Evolutionary conservation across 1,284 basidiomycete genomes (phyloP), one percentile per base, ranked within the genome.

Genomic region (Boletus nobilissimus): DNA sequence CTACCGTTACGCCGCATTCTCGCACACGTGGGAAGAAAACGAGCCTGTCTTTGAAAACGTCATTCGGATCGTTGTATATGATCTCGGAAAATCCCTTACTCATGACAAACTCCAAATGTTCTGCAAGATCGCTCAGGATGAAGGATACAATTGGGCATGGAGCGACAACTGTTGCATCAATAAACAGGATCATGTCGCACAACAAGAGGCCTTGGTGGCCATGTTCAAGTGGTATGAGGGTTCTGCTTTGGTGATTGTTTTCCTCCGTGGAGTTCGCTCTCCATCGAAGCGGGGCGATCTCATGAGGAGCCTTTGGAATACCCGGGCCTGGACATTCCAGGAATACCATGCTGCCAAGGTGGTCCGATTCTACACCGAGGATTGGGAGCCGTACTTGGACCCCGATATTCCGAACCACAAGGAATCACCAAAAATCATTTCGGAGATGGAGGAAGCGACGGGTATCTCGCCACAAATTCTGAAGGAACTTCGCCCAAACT

Each of bases 251-350:
- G 79, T 73, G 0, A 38, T 78, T 18, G n/a, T 79, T 3, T 54
- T n/a, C 26, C 51, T 54, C 3, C 51, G 51, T 54, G 78, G 62
- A 2, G 66, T 76, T 29, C 40, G 11, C 4, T 54, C 51, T 54
- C 51, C 51, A 54, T 54, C 51, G 29, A 54, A 54, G 51, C 51
- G 51, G 4, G 29, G 51, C 29, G 51, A 54, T 54, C 51, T 54
- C 1, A 54, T n/a, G 51, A 54, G 51, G 24, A 77, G 69, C 10
- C 29, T 43, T 46, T 72, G 76, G 76, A 76, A 76, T 26, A 72
- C 51, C 32, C 66, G 80, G 5, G 80, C 65, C 1, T 80, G 78
- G 80, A 80, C 76, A 22, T 75, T 76, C 9, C 80, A 78, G 66
- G 80, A 76, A 40, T 69, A 80, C 24, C 39, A 77, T n/a, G 76